A percentile compares a stretch with the other conserved stretches of the same genome.
Evolutionary conservation across 352 stramenopile genomes (phyloP).

Genomic region (Globisporangium cylindrosporum): DNA sequence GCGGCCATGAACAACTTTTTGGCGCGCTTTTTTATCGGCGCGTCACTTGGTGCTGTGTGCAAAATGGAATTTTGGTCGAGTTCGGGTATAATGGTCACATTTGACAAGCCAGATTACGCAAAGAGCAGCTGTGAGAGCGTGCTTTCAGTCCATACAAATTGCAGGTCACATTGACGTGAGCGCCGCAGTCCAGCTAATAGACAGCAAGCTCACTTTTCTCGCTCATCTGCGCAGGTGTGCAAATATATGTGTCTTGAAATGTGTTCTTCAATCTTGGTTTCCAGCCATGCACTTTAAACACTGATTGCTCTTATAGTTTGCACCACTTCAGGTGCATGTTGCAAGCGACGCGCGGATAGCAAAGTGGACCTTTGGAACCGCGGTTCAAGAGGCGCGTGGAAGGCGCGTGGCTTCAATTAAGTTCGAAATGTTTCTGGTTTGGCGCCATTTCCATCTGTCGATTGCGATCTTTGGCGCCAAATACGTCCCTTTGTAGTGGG

Average conservation of each 20-base stretch:
- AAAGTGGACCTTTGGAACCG: neutral
- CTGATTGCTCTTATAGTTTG: neutral
- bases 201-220: too few relatives aligned
- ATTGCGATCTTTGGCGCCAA: neutral
- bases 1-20: neutral
- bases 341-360: neutral
- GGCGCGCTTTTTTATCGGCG: neutral
- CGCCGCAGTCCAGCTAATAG: too few relatives aligned
- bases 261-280: neutral
- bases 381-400: neutral
- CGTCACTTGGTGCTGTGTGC: neutral
- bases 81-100: neutral
- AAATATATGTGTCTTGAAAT: too few relatives aligned
- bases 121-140: neutral
- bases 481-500: neutral
- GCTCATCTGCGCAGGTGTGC: too few relatives aligned
- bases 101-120: neutral
- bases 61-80: neutral
- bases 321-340: neutral
- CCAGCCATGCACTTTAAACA: neutral
- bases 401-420: neutral
- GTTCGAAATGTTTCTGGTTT: neutral
- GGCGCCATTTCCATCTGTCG: neutral
- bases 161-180: too few relatives aligned
- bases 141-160: too few relatives aligned